Base-by-base conservation (phyloP, 768 basidiomycete genomes). In the Boletus insuetus region DNA sequence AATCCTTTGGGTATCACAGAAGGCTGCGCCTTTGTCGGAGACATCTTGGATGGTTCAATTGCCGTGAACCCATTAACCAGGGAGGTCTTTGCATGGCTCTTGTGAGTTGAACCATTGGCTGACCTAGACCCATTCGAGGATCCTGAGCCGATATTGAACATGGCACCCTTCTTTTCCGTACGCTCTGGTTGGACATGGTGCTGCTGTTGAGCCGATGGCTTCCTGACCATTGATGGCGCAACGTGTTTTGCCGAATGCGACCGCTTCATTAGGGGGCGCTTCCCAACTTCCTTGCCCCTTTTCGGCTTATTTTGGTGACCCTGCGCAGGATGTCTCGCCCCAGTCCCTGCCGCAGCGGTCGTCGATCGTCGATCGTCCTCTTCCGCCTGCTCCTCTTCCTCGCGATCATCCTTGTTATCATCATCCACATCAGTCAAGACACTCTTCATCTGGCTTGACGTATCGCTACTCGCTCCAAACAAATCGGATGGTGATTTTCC, bases 141-240 rank as follows among this genome's bases (percentile, higher is more conserved):
- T 54, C 77, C 74, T 17, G 84, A 85, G 3, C 83, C 84, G 52
- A 86, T 78, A 59, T 83, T 82, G 56, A 86, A 84, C 62, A 73
- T 73, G 13, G 74, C 64, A 19, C 68, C 61, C 46, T 63, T 69
- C 53, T 66, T 69, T 37, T 62, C 58, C 20, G 16, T 32, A 22
- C 55, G 67, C 16, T 58, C 64, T 24, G 26, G 49, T 29, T 58
- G 61, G 17, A 45, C 43, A n/a, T 57, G 66, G 3, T 64, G 59
- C 5, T 50, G 64, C 45, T 64, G 68, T 10, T 66, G 69, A 32
- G 53, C 37, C 45, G 65, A 65, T 19, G 56, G 51, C 60, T 65
- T 72, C 54, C 60, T 66, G 37, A 64, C 61, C 50, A 70, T 69
- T 49, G 64, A 62, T 40, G 65, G 64, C 24, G 56, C 66, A 49